phyloP scores from a whole-genome alignment of 2,329 filamentous ascomycete genomes.

The Raffaelea albimanens region DNA sequence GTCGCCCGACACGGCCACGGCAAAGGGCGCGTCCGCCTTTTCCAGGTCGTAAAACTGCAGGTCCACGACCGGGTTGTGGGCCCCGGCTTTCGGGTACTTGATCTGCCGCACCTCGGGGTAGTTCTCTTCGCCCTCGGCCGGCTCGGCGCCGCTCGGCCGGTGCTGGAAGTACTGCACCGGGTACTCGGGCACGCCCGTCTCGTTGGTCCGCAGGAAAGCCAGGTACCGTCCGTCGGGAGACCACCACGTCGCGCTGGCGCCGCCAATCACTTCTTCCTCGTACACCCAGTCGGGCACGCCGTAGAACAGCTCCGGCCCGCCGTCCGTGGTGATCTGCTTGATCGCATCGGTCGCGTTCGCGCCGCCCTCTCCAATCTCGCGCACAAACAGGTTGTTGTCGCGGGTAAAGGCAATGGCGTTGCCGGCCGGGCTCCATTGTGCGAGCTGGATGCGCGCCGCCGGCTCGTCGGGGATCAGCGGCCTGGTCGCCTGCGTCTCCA shows the following conservation, averaged over 20 bases:
- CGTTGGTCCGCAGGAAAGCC: constrained; percentile 88
- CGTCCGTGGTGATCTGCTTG: constrained; percentile 71
- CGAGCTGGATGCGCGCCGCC: constrained; percentile 65
- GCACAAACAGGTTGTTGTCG: constrained; percentile 82
- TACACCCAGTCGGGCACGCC: constrained; percentile 97
- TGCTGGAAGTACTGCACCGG: constrained; percentile 90
- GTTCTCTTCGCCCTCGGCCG: constrained; percentile 63
- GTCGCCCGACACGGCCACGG: constrained; percentile 65
- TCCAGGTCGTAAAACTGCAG: constrained; percentile 81
- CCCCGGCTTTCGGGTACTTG: constrained; percentile 95
- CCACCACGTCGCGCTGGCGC: constrained; percentile 89
- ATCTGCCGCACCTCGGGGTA: constrained; percentile 88
- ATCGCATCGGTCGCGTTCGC: constrained; percentile 14
- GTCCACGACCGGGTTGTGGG: constrained; percentile 84
- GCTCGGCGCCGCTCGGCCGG: constrained; percentile 65
- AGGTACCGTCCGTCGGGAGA: constrained; percentile 80
- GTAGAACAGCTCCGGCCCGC: constrained; percentile 83
- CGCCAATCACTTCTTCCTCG: constrained; percentile 71
- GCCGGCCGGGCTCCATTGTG: constrained; percentile 80
- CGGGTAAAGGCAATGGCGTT: constrained; percentile 83
- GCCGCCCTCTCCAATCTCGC: constrained; percentile 35
- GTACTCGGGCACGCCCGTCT: constrained; percentile 83
- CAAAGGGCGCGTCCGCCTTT: constrained; percentile 75
- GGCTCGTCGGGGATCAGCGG: constrained; percentile 64
- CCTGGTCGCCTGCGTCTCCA: constrained; percentile 66